phyloP scores from a whole-genome alignment of 2,329 filamentous ascomycete species.

The Zelopaecilomyces penicillatus region DNA sequence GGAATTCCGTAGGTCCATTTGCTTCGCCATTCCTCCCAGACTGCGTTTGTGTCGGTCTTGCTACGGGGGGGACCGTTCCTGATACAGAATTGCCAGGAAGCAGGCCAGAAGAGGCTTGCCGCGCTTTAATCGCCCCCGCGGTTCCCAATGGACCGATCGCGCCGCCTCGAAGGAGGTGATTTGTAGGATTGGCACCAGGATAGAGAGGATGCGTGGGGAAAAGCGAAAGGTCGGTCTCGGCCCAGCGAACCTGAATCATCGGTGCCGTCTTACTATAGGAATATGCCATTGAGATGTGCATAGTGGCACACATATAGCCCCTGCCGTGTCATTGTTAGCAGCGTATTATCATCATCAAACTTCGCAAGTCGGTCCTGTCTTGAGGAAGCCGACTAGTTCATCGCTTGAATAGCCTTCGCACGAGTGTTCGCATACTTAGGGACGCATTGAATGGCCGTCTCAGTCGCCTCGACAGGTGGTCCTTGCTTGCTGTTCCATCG shows the following conservation, averaged over 20 bases:
- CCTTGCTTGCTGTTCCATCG: constrained; percentile 6
- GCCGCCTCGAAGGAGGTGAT: background rate
- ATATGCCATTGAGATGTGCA: constrained; percentile 3
- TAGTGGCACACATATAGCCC: constrained; percentile 4
- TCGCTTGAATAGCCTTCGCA: background rate
- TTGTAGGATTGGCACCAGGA: constrained; percentile 5
- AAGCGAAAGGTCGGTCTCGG: constrained; percentile 4
- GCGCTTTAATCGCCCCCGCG: background rate
- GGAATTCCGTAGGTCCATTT: no score
- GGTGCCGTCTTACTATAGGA: constrained; percentile 4
- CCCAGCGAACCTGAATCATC: constrained; percentile 9
- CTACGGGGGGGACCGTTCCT: no score
- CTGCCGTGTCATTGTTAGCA: background rate
- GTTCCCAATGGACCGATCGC: background rate
- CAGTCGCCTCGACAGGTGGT: constrained; percentile 6
- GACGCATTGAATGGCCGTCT: constrained; percentile 8
- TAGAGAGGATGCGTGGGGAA: constrained; percentile 5
- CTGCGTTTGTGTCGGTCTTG: no score
- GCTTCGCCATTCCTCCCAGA: no score
- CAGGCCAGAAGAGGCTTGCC: background rate
- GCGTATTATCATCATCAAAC: background rate
- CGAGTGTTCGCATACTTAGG: constrained; percentile 1
- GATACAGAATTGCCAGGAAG: no score
- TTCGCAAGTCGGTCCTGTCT: no score
- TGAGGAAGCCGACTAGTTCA: no score